Evolutionary conservation across 345 rosid genomes (phyloP).

Genomic region (Mangifera indica): DNA sequence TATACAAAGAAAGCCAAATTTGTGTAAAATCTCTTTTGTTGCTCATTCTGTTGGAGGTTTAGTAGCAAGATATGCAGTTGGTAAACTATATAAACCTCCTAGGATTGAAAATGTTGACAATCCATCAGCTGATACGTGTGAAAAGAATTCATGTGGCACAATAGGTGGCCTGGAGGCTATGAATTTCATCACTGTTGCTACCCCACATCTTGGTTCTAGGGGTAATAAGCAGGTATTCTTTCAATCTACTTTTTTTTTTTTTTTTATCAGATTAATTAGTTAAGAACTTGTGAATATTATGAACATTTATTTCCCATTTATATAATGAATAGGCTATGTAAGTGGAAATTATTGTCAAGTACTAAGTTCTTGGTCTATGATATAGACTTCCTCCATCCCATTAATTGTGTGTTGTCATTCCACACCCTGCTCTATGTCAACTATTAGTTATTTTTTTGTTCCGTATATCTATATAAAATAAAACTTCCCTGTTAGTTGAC

Average conservation of each 20-base stretch:
- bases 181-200: conserved; percentile 88
- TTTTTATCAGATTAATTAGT: background rate
- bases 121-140: conserved; percentile 16
- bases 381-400: background rate
- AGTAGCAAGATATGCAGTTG: conserved; percentile 93
- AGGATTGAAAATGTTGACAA: conserved; percentile 34
- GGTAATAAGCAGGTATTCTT: conserved; percentile 85
- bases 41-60: conserved; percentile 89
- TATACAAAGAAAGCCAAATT: conserved; percentile 57
- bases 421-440: background rate
- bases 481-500: conserved; percentile 3
- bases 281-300: background rate
- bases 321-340: background rate
- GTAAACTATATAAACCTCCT: conserved; percentile 70
- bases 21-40: conserved; percentile 82
- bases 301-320: background rate
- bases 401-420: background rate
- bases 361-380: background rate
- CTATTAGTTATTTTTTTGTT: background rate
- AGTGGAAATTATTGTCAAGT: conserved; percentile 3
- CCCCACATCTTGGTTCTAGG: conserved; percentile 98
- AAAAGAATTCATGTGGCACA: conserved; percentile 43
- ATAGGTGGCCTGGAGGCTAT: conserved; percentile 84
- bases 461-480: background rate
- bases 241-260: background rate